phyloP scores from a whole-genome alignment of 2,329 filamentous ascomycete genomes.

The Hymenoscyphus fraxineus region DNA sequence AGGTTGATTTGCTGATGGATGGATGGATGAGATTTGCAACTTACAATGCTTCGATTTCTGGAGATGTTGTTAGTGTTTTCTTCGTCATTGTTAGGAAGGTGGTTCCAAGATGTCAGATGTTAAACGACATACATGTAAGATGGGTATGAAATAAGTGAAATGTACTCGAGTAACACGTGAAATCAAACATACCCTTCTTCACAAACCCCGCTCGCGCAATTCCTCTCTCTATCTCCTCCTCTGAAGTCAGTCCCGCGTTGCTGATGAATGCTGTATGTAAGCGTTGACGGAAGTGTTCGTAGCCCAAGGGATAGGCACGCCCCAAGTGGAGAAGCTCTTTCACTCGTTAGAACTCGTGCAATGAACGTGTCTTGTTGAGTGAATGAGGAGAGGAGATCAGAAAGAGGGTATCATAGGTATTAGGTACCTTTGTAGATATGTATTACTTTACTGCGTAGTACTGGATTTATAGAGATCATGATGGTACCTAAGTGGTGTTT shows the following conservation, averaged over 20 bases:
- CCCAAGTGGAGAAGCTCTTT: conserved; percentile 81
- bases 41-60: conserved; percentile 90
- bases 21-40: conserved; percentile 38
- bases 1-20: background rate
- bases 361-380: no score
- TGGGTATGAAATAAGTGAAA: background rate
- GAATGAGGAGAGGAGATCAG: background rate
- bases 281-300: conserved; percentile 73
- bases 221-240: conserved; percentile 69
- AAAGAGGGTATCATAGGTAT: background rate
- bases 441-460: conserved; percentile 74
- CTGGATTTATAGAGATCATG: conserved; percentile 15
- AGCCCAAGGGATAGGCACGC: conserved; percentile 82
- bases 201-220: conserved; percentile 82
- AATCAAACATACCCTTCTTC: conserved; percentile 66
- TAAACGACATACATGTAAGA: background rate
- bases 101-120: background rate
- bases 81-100: background rate
- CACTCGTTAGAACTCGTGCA: background rate
- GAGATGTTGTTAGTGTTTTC: background rate
- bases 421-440: conserved; percentile 85
- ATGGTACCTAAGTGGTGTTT: background rate
- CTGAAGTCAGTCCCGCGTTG: conserved; percentile 66
- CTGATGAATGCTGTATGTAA: conserved; percentile 82
- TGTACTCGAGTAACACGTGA: background rate